phyloP scores from a whole-genome alignment of 257 asterid species.

The Solanum chilense region DNA sequence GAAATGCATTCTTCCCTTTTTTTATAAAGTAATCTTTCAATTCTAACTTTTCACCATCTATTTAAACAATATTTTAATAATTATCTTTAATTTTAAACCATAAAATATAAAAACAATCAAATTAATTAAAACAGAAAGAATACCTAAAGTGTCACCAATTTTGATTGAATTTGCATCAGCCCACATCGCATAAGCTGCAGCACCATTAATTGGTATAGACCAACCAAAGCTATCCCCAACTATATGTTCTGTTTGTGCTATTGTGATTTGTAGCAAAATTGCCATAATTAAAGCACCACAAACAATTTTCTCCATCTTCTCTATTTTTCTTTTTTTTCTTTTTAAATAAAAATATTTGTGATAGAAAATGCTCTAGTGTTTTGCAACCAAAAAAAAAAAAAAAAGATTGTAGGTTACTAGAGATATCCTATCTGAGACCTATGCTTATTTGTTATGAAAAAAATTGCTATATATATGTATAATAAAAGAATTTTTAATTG shows the following conservation, averaged over 20 bases:
- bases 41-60: too few relatives aligned
- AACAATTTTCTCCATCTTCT: neutral
- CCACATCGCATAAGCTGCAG: slow-evolving; percentile 18
- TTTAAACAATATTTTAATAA: too few relatives aligned
- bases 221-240: slow-evolving; percentile 31
- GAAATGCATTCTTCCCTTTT: too few relatives aligned
- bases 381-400: neutral
- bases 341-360: neutral
- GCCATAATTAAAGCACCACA: slow-evolving; percentile 6
- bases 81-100: too few relatives aligned
- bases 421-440: neutral
- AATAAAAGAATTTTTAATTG: neutral
- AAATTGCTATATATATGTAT: neutral
- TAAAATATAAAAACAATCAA: neutral
- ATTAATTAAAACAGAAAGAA: too few relatives aligned
- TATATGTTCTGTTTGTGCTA: slow-evolving; percentile 14
- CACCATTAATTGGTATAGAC: slow-evolving; percentile 12
- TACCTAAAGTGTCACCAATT: slow-evolving; percentile 31
- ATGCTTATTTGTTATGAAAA: neutral
- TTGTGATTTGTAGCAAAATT: neutral
- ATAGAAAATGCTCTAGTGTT: neutral
- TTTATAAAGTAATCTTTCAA: too few relatives aligned
- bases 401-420: neutral
- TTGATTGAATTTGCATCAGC: slow-evolving; percentile 16
- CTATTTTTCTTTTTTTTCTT: neutral